These are phyloP conservation scores for Trichomonas vaginalis DNA, from an alignment of 208 protist genomes.

Conservation along the genomic window DNA sequence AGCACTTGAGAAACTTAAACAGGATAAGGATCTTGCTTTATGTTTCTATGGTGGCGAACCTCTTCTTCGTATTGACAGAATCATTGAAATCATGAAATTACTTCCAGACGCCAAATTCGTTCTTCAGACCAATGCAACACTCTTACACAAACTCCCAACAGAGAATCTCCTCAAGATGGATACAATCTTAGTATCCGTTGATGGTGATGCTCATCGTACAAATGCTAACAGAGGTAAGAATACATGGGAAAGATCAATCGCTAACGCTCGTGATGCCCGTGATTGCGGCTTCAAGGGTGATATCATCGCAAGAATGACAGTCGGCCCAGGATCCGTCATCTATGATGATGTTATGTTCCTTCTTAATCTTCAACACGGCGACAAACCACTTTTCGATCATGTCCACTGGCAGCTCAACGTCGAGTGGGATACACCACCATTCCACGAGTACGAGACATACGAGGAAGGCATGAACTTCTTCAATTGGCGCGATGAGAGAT, in stretches of 20 bases:
- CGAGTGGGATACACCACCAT: background rate
- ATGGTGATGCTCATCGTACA: background rate
- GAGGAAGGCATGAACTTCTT: too few relatives aligned
- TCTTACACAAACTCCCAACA: background rate
- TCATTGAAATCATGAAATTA: background rate
- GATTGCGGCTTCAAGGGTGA: background rate
- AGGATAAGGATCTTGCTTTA: background rate
- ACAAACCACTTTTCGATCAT: background rate
- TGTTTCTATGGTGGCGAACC: background rate
- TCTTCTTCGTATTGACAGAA: background rate
- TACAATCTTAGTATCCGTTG: background rate
- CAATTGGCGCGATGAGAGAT: background rate
- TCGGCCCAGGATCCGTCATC: background rate
- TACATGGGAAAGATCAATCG: background rate
- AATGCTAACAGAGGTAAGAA: background rate
- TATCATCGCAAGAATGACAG: background rate
- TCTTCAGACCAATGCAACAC: background rate
- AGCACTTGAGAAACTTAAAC: background rate
- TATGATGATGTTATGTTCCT: background rate
- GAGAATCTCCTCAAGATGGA: background rate
- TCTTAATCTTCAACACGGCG: background rate
- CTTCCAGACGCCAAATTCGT: background rate
- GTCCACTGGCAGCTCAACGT: background rate
- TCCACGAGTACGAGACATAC: background rate
- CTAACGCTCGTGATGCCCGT: background rate